Percentiles rank a stretch among this genome's conserved stretches.
phyloP scores from a whole-genome alignment of 257 asterid genomes.

The Petunia secreta region DNA sequence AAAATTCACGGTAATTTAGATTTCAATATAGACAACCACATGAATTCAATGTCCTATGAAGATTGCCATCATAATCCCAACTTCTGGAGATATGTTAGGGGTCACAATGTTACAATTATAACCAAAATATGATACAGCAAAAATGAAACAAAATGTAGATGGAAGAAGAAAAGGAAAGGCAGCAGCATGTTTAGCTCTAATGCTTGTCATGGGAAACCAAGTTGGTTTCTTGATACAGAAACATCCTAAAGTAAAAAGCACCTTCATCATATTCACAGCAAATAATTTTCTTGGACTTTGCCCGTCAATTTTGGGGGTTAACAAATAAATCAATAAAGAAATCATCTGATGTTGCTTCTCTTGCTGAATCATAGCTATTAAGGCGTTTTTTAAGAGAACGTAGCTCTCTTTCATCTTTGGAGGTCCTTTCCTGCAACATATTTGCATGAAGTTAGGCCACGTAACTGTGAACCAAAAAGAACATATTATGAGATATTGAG shows the following conservation, averaged over 20 bases:
- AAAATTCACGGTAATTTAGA: no score
- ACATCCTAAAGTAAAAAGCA: slow-evolving; percentile 4
- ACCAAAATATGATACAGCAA: background rate
- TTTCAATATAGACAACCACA: background rate
- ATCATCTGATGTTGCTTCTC: slow-evolving; percentile 66
- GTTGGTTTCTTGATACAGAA: slow-evolving; percentile 31
- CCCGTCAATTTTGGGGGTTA: slow-evolving; percentile 32
- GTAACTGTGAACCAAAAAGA: background rate
- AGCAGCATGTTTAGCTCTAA: background rate
- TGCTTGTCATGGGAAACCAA: slow-evolving; percentile 25
- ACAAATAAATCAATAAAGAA: slow-evolving; percentile 61
- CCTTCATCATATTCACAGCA: background rate
- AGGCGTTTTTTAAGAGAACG: slow-evolving; percentile 79
- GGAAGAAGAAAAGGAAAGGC: background rate
- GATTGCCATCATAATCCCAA: background rate
- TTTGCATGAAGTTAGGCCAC: background rate
- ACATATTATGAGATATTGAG: background rate
- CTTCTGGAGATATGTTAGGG: background rate
- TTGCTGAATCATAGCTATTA: slow-evolving; percentile 67
- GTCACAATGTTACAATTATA: background rate
- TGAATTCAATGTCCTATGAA: background rate
- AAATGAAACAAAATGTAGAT: background rate
- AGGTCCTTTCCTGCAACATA: slow-evolving; percentile 59
- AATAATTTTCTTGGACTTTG: slow-evolving; percentile 6
- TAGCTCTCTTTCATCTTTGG: slow-evolving; percentile 69